Conservation (phyloP, 768 basidiomycete genomes). For the Pleurotus ostreatus region DNA sequence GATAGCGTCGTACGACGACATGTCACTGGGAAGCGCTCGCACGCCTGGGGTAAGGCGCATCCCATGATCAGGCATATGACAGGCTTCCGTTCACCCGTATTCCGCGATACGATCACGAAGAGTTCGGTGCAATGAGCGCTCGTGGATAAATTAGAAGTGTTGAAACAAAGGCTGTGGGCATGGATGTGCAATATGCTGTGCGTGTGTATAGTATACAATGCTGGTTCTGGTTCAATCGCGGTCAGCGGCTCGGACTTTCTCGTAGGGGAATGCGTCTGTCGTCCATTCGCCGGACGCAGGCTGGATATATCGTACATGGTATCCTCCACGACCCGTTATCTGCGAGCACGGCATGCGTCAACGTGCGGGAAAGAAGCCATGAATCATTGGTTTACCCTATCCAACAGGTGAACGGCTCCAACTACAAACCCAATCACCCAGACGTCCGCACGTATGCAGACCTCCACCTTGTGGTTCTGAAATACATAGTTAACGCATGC, state of each 20-base stretch:
- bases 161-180: no score
- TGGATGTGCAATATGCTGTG: no score
- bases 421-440: conserved; percentile 31
- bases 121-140: no score
- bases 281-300: conserved; percentile 5
- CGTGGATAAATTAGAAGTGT: no score
- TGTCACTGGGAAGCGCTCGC: no score
- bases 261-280: conserved; percentile 4
- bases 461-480: conserved; percentile 22
- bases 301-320: conserved; percentile 5
- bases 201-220: not conserved
- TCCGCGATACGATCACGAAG: no score
- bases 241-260: conserved; percentile 3
- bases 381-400: not conserved
- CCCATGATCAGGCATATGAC: no score
- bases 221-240: not conserved
- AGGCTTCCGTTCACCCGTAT: no score
- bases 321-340: conserved; percentile 1
- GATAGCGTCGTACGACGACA: no score
- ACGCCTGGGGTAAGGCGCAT: no score
- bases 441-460: conserved; percentile 20
- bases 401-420: conserved; percentile 12
- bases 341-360: not conserved
- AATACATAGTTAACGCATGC: not conserved
- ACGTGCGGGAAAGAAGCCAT: no score